These are phyloP conservation scores for Blastobotrys terrestris DNA, from an alignment of 805 yeast species.

Conservation along the genomic window DNA sequence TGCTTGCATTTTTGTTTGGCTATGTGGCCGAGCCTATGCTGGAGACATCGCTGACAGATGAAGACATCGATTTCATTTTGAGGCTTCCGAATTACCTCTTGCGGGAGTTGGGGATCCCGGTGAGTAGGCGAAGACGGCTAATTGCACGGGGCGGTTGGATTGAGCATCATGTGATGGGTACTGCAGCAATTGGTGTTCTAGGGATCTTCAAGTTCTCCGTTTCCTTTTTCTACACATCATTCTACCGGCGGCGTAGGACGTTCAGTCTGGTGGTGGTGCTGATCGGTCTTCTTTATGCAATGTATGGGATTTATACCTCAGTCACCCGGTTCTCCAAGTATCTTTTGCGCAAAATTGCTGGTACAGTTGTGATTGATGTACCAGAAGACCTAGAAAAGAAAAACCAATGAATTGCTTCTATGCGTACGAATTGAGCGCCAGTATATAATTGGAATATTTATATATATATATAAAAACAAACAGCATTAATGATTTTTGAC, in stretches of 20 bases:
- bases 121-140: not conserved
- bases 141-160: not conserved
- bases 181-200: conserved; percentile 1
- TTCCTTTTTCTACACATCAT: not conserved
- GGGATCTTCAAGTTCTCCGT: conserved; percentile 4
- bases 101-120: not conserved
- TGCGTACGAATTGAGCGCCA: no score
- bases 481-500: no score
- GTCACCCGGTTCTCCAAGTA: not conserved
- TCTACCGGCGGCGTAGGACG: not conserved
- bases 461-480: no score
- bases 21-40: conserved; percentile 2
- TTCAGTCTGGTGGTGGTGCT: conserved; percentile 2
- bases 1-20: conserved; percentile 2
- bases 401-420: not conserved
- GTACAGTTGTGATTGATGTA: conserved; percentile 2
- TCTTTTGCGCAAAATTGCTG: not conserved
- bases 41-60: conserved; percentile 2
- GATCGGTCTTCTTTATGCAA: not conserved
- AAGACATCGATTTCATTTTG: conserved; percentile 4
- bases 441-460: no score
- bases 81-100: not conserved
- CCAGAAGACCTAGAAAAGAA: conserved; percentile 3
- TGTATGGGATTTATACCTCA: conserved; percentile 2
- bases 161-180: conserved; percentile 4